A percentile compares a stretch with the other conserved stretches of the same genome.
These are phyloP conservation scores for Trichoderma hamatum DNA, from an alignment of 2,329 filamentous ascomycete species.

Conservation along the genomic window DNA sequence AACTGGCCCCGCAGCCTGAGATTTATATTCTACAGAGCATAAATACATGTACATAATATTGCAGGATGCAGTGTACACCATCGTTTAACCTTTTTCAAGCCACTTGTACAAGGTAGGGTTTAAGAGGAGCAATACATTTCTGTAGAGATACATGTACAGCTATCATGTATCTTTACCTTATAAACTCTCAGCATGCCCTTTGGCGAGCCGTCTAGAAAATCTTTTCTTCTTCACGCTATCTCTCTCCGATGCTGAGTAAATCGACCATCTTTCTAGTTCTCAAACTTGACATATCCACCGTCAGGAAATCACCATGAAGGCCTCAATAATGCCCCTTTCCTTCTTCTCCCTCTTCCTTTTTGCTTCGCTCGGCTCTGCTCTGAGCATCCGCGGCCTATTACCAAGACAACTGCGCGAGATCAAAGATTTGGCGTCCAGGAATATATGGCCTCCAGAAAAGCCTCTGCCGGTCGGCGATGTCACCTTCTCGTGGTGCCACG, in stretches of 20 bases:
- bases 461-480: background rate
- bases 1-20: no score
- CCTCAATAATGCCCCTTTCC: background rate
- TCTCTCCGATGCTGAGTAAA: background rate
- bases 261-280: background rate
- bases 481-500: conserved; percentile 11
- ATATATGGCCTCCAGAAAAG: background rate
- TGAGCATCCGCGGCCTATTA: background rate
- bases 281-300: background rate
- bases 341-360: background rate
- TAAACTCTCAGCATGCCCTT: background rate
- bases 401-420: no score
- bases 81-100: background rate
- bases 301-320: background rate
- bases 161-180: background rate
- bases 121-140: background rate
- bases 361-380: background rate
- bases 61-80: background rate
- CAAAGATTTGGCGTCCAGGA: no score
- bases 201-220: background rate
- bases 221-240: background rate
- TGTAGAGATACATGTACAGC: background rate
- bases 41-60: background rate
- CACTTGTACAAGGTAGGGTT: background rate
- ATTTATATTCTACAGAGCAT: no score